A percentile compares a stretch with the other conserved stretches of the same genome.
Evolutionary conservation across 208 protist species (phyloP).

Genomic region (Leishmania amazonensis): DNA sequence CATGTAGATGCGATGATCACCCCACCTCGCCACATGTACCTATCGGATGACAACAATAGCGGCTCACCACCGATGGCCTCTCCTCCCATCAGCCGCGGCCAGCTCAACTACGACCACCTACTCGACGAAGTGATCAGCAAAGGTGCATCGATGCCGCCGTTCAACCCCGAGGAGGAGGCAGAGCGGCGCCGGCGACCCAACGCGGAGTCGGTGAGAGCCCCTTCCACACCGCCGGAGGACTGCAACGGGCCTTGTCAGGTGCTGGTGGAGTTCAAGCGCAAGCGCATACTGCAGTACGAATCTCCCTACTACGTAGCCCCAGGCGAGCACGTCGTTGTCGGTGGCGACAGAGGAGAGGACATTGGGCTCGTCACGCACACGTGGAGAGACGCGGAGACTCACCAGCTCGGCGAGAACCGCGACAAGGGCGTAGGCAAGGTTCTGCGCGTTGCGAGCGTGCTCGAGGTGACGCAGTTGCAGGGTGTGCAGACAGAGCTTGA

Average conservation of each 20-base stretch:
- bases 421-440: conserved; percentile 76
- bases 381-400: conserved; percentile 40
- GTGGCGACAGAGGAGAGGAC: conserved; percentile 92
- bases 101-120: conserved; percentile 58
- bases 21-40: conserved; percentile 44
- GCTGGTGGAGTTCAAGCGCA: conserved; percentile 90
- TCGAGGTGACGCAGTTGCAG: conserved; percentile 88
- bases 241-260: conserved; percentile 81
- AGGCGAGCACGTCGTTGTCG: conserved; percentile 90
- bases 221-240: conserved; percentile 56
- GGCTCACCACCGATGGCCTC: conserved; percentile 65
- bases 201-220: conserved; percentile 40
- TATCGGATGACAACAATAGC: conserved; percentile 35
- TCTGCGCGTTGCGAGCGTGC: conserved; percentile 70
- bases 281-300: conserved; percentile 85
- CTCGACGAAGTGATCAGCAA: conserved; percentile 45
- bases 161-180: conserved; percentile 39
- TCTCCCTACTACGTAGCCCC: conserved; percentile 75
- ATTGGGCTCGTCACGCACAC: conserved; percentile 88
- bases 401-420: conserved; percentile 26
- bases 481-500: conserved; percentile 90
- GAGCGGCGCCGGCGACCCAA: conserved; percentile 59
- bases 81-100: conserved; percentile 45
- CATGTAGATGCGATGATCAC: conserved; percentile 47
- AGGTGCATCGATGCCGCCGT: conserved; percentile 26